Percentiles rank a stretch among this genome's conserved stretches.
phyloP scores from a whole-genome alignment of 2,329 filamentous ascomycete species.

The Davidsoniella virescens region DNA sequence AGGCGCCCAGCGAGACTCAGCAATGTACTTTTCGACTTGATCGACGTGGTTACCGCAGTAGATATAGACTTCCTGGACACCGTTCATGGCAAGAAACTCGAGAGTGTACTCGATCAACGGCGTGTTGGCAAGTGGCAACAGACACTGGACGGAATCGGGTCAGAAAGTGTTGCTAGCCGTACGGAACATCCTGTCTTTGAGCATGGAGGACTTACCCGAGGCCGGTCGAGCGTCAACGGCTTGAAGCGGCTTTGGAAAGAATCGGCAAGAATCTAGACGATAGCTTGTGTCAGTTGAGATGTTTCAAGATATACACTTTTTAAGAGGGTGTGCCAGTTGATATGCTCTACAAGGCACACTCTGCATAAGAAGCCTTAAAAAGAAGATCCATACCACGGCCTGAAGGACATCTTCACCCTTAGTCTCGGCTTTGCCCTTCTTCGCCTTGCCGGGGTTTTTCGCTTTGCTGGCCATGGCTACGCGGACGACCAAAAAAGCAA shows the following conservation, averaged over 20 bases:
- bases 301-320: constrained; percentile 10
- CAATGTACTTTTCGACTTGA: constrained; percentile 74
- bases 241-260: constrained; percentile 85
- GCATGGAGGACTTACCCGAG: constrained; percentile 47
- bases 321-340: constrained; percentile 5
- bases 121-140: constrained; percentile 81
- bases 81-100: constrained; percentile 87
- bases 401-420: constrained; percentile 44
- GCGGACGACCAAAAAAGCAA: background rate
- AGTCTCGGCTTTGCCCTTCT: constrained; percentile 35
- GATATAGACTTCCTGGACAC: constrained; percentile 84
- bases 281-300: constrained; percentile 9
- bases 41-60: constrained; percentile 82
- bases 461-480: constrained; percentile 12
- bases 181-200: background rate
- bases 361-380: constrained; percentile 10
- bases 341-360: background rate
- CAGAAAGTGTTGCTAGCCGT: constrained; percentile 11
- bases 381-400: constrained; percentile 31
- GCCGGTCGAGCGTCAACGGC: constrained; percentile 76
- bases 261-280: constrained; percentile 67
- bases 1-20: constrained; percentile 56
- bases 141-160: constrained; percentile 43
- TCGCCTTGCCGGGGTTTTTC: constrained; percentile 28
- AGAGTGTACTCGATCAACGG: constrained; percentile 95